Evolutionary conservation across 768 basidiomycete species (phyloP), one percentile per base, ranked within the genome.

Genomic region (Mycena capillaripes): DNA sequence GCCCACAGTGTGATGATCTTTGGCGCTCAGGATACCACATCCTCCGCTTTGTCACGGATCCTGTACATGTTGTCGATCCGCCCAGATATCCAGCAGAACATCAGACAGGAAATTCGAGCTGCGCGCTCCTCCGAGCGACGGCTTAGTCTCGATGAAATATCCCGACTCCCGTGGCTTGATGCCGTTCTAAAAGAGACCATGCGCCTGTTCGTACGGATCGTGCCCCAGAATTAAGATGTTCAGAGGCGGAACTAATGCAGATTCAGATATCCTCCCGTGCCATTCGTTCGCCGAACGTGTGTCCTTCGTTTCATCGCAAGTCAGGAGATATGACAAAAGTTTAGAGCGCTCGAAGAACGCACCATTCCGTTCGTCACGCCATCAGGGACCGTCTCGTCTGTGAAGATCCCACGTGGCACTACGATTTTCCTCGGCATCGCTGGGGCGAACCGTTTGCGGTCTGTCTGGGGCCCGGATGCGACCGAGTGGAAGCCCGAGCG

Each of bases 401-500:
- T 90, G 11, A 80, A 80, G 1, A 79, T 90, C 16, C 88, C 88
- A 6, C 82, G 81, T 27, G 87, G 85, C 34, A 88, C 88, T 4
- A 88, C 82, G 1, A 52, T 90, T 27, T 86, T 89, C 53, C 80
- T 89, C 38, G 82, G 86, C 1, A 86, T 90, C 48, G 78, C 84
- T 7, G 85, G 84, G 2, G 82, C 83, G 29, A 90, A 91, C 72
- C 80, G 87, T 12, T 79, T 88, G 23, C 84, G 86, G 71, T 82
- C 83, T 7, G 76, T 90, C 0, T 90, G 89, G 90, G 90, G 90
- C 12, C 62, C 77, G 17, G 83, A 85, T 59, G 84, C 85, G 9
- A 81, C 83, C 48, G 82, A 88, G 64, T 91, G 89, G 89, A 86
- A 84, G 53, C 89, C 90, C 6, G 85, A 88, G 69, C 80, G 90